Evolutionary conservation across 495 filamentous ascomycete genomes (phyloP).

Genomic region (Pyronema omphalodes): DNA sequence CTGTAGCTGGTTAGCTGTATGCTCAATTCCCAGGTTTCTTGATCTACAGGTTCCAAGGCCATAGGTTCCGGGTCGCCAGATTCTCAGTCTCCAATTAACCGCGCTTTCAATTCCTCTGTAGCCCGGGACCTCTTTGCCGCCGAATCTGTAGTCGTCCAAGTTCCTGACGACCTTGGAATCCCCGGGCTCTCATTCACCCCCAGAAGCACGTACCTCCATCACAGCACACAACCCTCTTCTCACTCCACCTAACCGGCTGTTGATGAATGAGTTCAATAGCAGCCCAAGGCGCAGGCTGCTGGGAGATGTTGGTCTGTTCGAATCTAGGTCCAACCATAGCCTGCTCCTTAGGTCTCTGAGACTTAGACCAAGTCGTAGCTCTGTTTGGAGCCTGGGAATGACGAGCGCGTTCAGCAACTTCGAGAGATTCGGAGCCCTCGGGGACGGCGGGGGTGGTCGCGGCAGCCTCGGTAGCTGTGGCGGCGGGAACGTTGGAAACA

Average conservation of each 20-base stretch:
- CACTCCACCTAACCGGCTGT: constrained; percentile 82
- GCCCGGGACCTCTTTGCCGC: background rate
- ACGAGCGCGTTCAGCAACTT: constrained; percentile 41
- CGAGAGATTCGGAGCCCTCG: constrained; percentile 36
- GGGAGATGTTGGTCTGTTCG: constrained; percentile 82
- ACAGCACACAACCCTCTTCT: constrained; percentile 62
- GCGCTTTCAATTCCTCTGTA: background rate
- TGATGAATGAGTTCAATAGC: constrained; percentile 93
- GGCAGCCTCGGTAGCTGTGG: constrained; percentile 40
- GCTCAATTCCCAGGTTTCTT: background rate
- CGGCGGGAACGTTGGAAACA: constrained; percentile 39
- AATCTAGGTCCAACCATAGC: constrained; percentile 91
- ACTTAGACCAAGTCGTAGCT: constrained; percentile 55
- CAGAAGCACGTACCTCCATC: constrained; percentile 42
- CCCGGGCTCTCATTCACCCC: too few species aligned
- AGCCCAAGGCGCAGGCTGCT: constrained; percentile 73
- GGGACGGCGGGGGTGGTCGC: constrained; percentile 12
- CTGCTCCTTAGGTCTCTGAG: constrained; percentile 56
- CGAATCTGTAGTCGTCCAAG: background rate
- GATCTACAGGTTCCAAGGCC: too few species aligned
- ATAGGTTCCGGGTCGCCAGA: background rate
- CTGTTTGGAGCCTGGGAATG: constrained; percentile 77
- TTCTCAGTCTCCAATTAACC: background rate
- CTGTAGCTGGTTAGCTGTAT: constrained; percentile 1
- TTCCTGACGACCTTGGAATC: too few species aligned